Evolutionary conservation across 2,329 filamentous ascomycete genomes (phyloP).

Genomic region (Monosporascus ibericus): DNA sequence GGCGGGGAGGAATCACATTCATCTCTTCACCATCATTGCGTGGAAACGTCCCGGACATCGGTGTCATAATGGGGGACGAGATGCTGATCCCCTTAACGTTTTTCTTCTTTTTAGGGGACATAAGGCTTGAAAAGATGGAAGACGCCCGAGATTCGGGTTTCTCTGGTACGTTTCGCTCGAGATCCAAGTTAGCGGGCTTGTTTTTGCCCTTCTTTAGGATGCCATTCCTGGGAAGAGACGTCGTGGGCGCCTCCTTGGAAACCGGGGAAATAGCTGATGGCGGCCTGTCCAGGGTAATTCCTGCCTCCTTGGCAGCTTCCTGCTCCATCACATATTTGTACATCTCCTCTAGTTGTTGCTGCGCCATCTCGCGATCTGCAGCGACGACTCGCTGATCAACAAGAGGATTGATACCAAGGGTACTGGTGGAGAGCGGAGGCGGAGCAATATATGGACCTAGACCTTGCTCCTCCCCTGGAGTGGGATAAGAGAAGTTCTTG

Average conservation of each 20-base stretch:
- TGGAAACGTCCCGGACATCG: constrained; percentile 54
- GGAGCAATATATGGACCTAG: constrained; percentile 40
- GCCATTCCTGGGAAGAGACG: constrained; percentile 35
- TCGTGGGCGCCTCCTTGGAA: constrained; percentile 19
- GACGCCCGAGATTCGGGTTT: constrained; percentile 51
- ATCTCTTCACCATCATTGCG: constrained; percentile 50
- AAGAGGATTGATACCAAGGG: constrained; percentile 57
- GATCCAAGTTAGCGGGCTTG: constrained; percentile 31
- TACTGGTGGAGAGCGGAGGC: constrained; percentile 39
- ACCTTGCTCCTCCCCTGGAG: constrained; percentile 15
- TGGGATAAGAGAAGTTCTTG: constrained; percentile 43
- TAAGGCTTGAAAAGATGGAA: constrained; percentile 55
- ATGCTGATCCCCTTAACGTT: constrained; percentile 47
- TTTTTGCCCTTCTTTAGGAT: constrained; percentile 36
- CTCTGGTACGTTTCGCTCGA: constrained; percentile 37
- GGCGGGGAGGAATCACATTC: constrained; percentile 50
- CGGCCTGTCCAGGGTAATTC: constrained; percentile 41
- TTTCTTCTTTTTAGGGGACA: constrained; percentile 51
- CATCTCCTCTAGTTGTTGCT: constrained; percentile 80
- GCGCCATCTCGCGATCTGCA: constrained; percentile 66
- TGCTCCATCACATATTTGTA: constrained; percentile 92
- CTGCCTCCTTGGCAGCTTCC: constrained; percentile 61
- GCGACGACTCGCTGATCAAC: constrained; percentile 75
- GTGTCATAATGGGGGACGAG: constrained; percentile 61
- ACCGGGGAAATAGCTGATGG: constrained; percentile 33